These are phyloP conservation scores for Oleoguttula mirabilis DNA, from an alignment of 495 filamentous ascomycete species.

Conservation along the genomic window DNA sequence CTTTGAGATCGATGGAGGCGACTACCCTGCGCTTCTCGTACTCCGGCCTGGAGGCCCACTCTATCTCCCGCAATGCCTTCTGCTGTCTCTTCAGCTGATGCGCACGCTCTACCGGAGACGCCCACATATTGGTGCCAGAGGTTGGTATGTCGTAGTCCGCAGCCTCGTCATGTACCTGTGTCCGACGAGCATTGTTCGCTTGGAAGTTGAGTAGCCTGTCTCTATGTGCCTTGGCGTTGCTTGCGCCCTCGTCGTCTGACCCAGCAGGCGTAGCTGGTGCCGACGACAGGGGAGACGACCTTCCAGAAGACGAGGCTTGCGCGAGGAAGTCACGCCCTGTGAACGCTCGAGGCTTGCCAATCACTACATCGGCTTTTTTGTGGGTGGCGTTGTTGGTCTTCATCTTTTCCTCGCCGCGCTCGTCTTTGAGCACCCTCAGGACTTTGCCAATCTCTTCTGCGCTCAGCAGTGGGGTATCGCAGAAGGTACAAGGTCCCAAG, in stretches of 20 bases:
- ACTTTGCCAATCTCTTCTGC: slow-evolving; percentile 64
- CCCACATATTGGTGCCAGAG: slow-evolving; percentile 68
- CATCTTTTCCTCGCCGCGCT: slow-evolving; percentile 77
- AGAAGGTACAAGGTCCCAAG: slow-evolving; percentile 90
- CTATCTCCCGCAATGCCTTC: slow-evolving; percentile 71
- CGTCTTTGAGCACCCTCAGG: slow-evolving; percentile 73
- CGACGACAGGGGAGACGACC: slow-evolving; percentile 28
- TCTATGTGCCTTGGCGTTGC: slow-evolving; percentile 51
- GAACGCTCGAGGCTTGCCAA: slow-evolving; percentile 17
- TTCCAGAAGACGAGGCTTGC: slow-evolving; percentile 22
- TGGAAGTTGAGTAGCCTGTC: slow-evolving; percentile 77
- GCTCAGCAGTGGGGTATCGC: slow-evolving; percentile 58
- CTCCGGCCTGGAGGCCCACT: slow-evolving; percentile 80
- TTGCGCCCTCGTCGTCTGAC: slow-evolving; percentile 25
- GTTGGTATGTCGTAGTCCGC: slow-evolving; percentile 77
- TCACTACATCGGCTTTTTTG: slow-evolving; percentile 48
- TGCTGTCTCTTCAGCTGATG: slow-evolving; percentile 83
- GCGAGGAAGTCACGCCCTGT: slow-evolving; percentile 24
- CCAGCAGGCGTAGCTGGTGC: slow-evolving; percentile 32
- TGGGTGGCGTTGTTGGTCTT: slow-evolving; percentile 59
- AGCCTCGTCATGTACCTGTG: slow-evolving; percentile 83
- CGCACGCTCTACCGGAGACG: slow-evolving; percentile 74
- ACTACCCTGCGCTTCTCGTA: slow-evolving; percentile 88
- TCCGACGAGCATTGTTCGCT: slow-evolving; percentile 74
- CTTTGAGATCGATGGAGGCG: slow-evolving; percentile 57